phyloP scores from a whole-genome alignment of 768 basidiomycete genomes.

The Cyclocybe cylindracea region DNA sequence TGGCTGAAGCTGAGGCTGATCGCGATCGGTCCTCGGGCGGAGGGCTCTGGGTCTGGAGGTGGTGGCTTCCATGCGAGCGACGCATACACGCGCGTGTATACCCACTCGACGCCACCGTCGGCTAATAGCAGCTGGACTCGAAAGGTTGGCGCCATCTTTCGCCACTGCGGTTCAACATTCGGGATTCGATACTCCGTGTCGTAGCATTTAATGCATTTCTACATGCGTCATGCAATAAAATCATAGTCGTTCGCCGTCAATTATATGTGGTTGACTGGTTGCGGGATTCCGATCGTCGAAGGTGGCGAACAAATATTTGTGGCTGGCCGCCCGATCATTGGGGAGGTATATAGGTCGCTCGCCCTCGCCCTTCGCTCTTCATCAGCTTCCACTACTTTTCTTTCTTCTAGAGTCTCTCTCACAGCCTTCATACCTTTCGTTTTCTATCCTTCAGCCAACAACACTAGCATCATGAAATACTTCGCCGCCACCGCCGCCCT shows the following conservation, averaged over 20 bases:
- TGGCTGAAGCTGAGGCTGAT: background rate
- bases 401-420: constrained; percentile 11
- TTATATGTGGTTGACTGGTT: background rate
- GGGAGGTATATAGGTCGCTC: constrained; percentile 20
- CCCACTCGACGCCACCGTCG: too few relatives aligned
- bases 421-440: constrained; percentile 9
- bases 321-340: constrained; percentile 22
- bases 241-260: background rate
- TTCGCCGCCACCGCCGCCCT: constrained; percentile 34
- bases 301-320: constrained; percentile 29
- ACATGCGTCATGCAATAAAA: background rate
- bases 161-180: too few relatives aligned
- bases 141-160: too few relatives aligned
- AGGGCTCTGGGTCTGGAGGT: too few relatives aligned
- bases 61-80: too few relatives aligned
- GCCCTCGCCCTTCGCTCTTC: constrained; percentile 5
- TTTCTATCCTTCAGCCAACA: constrained; percentile 3
- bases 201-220: too few relatives aligned
- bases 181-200: too few relatives aligned
- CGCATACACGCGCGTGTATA: too few relatives aligned
- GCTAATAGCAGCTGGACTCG: too few relatives aligned
- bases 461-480: constrained; percentile 36
- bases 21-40: too few relatives aligned
- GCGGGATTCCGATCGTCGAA: constrained; percentile 17
- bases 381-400: constrained; percentile 1